Percentiles rank a stretch among this genome's conserved stretches.
phyloP scores from a whole-genome alignment of 2,329 filamentous ascomycete species.

The Zymoseptoria ardabiliae region DNA sequence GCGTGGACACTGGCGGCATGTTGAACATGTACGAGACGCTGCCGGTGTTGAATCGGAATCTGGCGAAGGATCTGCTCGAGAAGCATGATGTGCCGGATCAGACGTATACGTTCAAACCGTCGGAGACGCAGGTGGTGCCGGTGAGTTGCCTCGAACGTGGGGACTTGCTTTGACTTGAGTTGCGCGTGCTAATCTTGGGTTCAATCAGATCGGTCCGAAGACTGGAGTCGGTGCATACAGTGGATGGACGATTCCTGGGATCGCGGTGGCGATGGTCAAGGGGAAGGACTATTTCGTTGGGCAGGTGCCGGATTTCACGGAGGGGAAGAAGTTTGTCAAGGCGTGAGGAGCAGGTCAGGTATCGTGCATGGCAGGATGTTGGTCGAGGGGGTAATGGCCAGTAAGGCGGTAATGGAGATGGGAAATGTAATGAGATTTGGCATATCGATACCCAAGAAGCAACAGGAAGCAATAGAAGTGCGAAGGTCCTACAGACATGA shows the following conservation, averaged over 20 bases:
- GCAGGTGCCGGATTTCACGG: conserved; percentile 20
- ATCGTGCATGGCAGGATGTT: not conserved
- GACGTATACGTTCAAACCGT: conserved; percentile 21
- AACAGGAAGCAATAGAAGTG: not conserved
- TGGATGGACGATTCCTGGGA: conserved; percentile 28
- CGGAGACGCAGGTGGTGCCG: conserved; percentile 29
- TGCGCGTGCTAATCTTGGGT: no score
- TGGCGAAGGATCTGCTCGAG: conserved; percentile 41
- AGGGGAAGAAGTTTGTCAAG: conserved; percentile 26
- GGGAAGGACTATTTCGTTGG: conserved; percentile 31
- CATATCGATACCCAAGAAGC: not conserved
- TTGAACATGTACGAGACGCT: conserved; percentile 35
- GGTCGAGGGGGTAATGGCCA: not conserved
- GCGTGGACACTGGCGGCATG: conserved; percentile 36
- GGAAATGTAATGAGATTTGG: not conserved
- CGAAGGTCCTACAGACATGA: not conserved
- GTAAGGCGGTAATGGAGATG: not conserved
- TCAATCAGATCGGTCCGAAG: conserved; percentile 24
- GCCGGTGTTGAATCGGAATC: conserved; percentile 37
- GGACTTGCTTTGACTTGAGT: no score
- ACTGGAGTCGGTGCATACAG: conserved; percentile 32
- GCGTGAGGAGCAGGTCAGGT: conserved; percentile 4
- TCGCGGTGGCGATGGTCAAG: conserved; percentile 29
- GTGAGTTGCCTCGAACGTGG: no score
- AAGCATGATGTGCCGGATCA: conserved; percentile 18